Evolutionary conservation across 169 alveolate genomes (phyloP).

Genomic region (Perkinsus chesapeaki): DNA sequence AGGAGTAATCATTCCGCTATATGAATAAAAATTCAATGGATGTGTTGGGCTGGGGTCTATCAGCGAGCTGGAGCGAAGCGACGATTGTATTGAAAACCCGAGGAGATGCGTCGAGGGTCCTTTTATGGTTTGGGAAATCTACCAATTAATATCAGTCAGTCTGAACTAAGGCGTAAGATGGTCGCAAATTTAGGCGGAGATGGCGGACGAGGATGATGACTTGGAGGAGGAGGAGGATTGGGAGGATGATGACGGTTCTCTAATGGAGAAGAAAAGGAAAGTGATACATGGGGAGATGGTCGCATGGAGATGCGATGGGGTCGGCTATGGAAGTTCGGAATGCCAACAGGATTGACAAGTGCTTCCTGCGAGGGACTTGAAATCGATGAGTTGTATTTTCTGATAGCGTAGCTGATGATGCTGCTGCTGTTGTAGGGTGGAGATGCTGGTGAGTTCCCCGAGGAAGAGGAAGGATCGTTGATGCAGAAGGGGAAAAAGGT

Average conservation of each 20-base stretch:
- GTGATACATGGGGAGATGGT: no score
- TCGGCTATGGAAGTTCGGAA: not conserved
- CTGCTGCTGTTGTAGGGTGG: not conserved
- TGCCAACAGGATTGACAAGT: not conserved
- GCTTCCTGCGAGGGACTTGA: not conserved
- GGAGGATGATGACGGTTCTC: not conserved
- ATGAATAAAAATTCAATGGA: no score
- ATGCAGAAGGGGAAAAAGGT: not conserved
- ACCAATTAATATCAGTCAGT: no score
- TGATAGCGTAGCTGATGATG: not conserved
- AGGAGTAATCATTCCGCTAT: no score
- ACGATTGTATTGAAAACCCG: no score
- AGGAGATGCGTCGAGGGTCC: no score
- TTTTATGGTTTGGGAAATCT: no score
- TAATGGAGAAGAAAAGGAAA: not conserved
- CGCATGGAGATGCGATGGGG: no score
- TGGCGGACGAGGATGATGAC: not conserved
- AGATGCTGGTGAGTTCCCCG: not conserved
- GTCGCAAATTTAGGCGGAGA: not conserved
- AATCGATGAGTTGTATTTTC: not conserved
- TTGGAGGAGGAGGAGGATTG: not conserved
- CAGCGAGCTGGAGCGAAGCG: no score
- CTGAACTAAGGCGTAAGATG: no score
- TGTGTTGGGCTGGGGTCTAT: no score
- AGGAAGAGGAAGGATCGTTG: not conserved